Conservation (phyloP, 345 rosid species). For the Aegle marmelos region DNA sequence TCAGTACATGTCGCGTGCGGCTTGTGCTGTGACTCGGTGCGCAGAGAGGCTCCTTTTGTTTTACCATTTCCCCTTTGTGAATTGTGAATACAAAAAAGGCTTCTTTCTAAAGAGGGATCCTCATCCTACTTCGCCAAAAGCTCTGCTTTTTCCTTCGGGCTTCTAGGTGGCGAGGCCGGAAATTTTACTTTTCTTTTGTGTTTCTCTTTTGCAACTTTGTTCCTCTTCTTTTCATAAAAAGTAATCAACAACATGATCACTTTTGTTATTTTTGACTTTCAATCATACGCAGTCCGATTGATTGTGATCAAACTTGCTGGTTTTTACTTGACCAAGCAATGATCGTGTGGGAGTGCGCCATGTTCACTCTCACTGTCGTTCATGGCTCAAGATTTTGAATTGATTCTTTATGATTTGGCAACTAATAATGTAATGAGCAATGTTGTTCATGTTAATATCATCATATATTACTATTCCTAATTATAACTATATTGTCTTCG, state of each 20-base stretch:
- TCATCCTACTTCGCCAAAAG: neutral
- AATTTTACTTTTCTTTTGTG: neutral
- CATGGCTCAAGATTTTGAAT: neutral
- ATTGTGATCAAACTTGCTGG: neutral
- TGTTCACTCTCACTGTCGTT: neutral
- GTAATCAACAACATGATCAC: neutral
- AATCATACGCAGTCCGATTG: neutral
- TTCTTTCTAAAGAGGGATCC: neutral
- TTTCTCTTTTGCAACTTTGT: neutral
- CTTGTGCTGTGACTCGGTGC: too few relatives aligned
- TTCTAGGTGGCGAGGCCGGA: neutral
- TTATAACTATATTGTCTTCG: too few relatives aligned
- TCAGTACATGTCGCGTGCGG: conserved; percentile 35
- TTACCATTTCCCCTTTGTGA: neutral
- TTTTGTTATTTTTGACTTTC: neutral
- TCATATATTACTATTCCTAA: too few relatives aligned
- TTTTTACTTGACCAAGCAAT: neutral
- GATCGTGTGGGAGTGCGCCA: neutral
- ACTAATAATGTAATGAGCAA: too few relatives aligned
- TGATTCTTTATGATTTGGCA: neutral
- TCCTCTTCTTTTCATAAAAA: neutral
- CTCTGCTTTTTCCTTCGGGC: neutral
- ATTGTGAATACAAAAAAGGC: conserved; percentile 10
- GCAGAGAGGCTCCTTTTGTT: too few relatives aligned
- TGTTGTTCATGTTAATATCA: too few relatives aligned